These are phyloP conservation scores for Termitomyces sp. DNA, from an alignment of 768 basidiomycete genomes.

Conservation along the genomic window DNA sequence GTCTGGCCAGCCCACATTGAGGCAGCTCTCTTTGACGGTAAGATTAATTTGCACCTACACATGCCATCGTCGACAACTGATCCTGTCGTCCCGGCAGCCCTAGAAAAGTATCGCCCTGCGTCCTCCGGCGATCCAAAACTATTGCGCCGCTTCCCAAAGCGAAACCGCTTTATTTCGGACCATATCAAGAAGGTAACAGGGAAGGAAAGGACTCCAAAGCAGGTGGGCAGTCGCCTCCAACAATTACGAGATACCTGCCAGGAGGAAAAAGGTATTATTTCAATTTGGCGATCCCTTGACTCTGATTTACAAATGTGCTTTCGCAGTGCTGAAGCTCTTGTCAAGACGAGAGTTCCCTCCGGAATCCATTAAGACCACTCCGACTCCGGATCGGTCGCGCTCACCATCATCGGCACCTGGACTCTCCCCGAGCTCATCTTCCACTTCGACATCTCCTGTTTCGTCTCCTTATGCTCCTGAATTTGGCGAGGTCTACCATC, in stretches of 20 bases:
- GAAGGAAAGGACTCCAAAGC: constrained; percentile 55
- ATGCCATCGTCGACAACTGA: neutral
- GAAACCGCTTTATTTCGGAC: constrained; percentile 63
- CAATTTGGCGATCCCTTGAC: neutral
- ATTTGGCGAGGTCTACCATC: constrained; percentile 5
- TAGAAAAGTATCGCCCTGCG: constrained; percentile 50
- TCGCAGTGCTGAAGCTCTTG: constrained; percentile 20
- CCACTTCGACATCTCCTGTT: constrained; percentile 10
- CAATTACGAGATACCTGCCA: constrained; percentile 59
- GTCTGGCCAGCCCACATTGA: constrained; percentile 65
- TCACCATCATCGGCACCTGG: constrained; percentile 7
- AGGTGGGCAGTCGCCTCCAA: constrained; percentile 66
- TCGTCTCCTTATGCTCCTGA: constrained; percentile 10
- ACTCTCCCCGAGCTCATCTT: constrained; percentile 6
- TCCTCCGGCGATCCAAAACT: constrained; percentile 46
- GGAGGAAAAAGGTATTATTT: constrained; percentile 48
- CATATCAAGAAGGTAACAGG: constrained; percentile 55
- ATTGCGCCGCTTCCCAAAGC: constrained; percentile 58
- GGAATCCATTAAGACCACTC: constrained; percentile 2
- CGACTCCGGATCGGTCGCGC: constrained; percentile 2
- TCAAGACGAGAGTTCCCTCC: constrained; percentile 15
- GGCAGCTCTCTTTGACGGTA: constrained; percentile 58
- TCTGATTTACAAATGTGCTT: neutral
- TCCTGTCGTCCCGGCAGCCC: constrained; percentile 29
- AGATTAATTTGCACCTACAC: constrained; percentile 8